Conservation (phyloP, 2,329 filamentous ascomycete genomes). For the Chaetomium sp. region DNA sequence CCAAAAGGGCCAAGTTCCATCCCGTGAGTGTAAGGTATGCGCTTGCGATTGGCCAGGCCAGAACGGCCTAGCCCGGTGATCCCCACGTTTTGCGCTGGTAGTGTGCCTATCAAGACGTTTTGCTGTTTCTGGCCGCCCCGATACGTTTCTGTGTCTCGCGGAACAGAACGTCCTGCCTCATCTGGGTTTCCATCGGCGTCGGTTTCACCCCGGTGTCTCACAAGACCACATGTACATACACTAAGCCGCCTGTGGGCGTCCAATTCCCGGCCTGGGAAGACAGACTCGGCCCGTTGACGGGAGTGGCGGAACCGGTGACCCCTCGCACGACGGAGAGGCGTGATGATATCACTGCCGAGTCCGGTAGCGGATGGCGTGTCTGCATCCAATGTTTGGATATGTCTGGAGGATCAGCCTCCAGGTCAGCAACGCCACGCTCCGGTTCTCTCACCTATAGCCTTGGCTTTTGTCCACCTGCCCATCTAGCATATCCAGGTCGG, state of each 20-base stretch:
- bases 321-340: neutral
- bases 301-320: neutral
- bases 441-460: neutral
- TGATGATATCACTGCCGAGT: neutral
- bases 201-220: neutral
- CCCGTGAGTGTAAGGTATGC: neutral
- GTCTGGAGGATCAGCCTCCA: neutral
- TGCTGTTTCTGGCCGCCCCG: neutral
- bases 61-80: neutral
- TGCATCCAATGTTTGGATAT: neutral
- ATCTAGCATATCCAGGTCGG: neutral
- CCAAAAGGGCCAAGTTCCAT: neutral
- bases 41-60: neutral
- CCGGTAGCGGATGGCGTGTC: neutral
- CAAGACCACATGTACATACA: neutral
- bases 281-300: neutral
- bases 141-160: neutral
- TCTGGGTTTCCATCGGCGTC: neutral
- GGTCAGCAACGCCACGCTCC: neutral
- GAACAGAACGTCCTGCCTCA: neutral
- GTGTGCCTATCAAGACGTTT: neutral
- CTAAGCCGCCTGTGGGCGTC: neutral
- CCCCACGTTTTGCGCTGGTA: neutral
- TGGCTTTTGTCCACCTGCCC: neutral
- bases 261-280: neutral